Conservation (phyloP, 257 asterid species). For the Gentiana dahurica region DNA sequence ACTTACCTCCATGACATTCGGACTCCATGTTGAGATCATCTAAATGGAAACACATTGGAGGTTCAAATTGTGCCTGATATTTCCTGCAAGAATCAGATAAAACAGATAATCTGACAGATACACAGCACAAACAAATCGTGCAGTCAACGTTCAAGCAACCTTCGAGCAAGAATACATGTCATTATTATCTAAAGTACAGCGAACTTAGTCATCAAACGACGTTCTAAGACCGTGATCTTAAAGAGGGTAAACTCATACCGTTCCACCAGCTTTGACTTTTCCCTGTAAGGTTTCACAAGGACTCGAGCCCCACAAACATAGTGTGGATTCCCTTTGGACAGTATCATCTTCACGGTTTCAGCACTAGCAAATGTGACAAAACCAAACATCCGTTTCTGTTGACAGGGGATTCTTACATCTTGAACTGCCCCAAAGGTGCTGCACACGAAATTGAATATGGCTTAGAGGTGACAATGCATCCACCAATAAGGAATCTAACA, state of each 20-base stretch:
- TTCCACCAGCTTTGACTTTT: conserved; percentile 56
- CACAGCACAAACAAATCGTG: neutral
- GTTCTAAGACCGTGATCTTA: neutral
- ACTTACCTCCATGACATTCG: conserved; percentile 49
- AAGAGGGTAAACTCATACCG: conserved; percentile 23
- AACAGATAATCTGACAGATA: neutral
- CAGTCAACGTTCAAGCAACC: neutral
- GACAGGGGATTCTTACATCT: conserved; percentile 91
- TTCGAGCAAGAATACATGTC: neutral
- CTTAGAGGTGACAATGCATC: conserved; percentile 3
- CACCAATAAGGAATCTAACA: neutral
- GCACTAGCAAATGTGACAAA: conserved; percentile 63
- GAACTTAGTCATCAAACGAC: neutral
- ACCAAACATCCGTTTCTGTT: conserved; percentile 85
- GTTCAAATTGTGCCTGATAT: conserved; percentile 44
- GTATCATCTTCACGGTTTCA: conserved; percentile 56
- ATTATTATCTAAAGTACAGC: neutral
- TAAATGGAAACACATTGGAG: conserved; percentile 32
- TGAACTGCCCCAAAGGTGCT: conserved; percentile 80
- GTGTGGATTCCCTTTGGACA: conserved; percentile 82
- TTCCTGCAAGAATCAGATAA: conserved; percentile 41
- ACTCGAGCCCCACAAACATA: conserved; percentile 83
- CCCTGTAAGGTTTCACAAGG: conserved; percentile 86
- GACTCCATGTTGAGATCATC: conserved; percentile 26
- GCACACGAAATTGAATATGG: conserved; percentile 9